These are phyloP conservation scores for Bryum argenteum DNA, from an alignment of 225 moss, liverwort and hornwort genomes.

Conservation along the genomic window DNA sequence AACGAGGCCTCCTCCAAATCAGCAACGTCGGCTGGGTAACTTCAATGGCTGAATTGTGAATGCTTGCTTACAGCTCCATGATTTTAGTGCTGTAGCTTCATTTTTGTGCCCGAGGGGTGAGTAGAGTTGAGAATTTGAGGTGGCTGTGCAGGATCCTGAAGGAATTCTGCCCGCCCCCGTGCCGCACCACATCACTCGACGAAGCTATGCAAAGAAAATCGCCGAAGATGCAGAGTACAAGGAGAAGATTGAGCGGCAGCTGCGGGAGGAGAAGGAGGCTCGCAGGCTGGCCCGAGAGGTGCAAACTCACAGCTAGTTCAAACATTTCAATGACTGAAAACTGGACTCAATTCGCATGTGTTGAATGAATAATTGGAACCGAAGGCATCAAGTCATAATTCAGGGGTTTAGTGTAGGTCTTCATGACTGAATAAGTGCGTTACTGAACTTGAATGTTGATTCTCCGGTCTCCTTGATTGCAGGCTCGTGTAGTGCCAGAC, in stretches of 20 bases:
- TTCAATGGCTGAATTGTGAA: background rate
- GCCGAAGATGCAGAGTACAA: constrained; percentile 60
- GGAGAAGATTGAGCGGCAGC: constrained; percentile 60
- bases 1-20: constrained; percentile 49
- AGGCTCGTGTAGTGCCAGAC: constrained; percentile 74
- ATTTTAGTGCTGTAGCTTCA: background rate
- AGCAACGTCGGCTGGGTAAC: constrained; percentile 62
- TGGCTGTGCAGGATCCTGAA: constrained; percentile 77
- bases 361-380: no score
- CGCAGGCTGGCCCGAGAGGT: constrained; percentile 80
- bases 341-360: no score
- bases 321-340: no score
- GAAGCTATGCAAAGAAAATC: constrained; percentile 61
- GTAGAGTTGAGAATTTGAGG: background rate
- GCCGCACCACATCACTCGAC: constrained; percentile 72
- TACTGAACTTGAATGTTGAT: background rate
- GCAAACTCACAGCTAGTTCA: no score
- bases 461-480: constrained; percentile 7
- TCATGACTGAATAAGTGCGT: background rate
- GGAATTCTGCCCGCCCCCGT: constrained; percentile 74
- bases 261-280: constrained; percentile 66
- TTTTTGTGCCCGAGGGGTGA: background rate
- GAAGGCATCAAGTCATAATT: no score
- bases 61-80: background rate
- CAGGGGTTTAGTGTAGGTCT: background rate